A percentile compares a stretch with the other conserved stretches of the same genome.
These are phyloP conservation scores for Dissophora ornata DNA, from an alignment of 192 early-diverging fungal genomes.

Conservation along the genomic window DNA sequence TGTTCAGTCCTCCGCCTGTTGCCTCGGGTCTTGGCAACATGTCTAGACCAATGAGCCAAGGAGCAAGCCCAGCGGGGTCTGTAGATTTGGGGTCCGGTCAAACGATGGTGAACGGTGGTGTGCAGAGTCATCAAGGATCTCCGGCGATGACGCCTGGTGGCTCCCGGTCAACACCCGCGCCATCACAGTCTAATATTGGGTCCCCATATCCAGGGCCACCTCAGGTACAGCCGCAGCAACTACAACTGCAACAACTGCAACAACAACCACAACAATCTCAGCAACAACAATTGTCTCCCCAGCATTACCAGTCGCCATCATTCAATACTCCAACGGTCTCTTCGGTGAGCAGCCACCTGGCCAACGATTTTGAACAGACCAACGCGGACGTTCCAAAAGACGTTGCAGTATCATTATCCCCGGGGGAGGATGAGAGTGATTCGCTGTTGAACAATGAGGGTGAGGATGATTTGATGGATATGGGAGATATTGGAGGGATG, in stretches of 20 bases:
- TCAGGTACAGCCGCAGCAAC: background rate
- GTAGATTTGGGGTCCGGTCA: conserved; percentile 3
- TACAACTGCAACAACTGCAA: background rate
- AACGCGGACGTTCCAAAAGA: background rate
- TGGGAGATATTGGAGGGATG: conserved; percentile 12
- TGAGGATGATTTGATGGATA: conserved; percentile 30
- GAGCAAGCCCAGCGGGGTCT: conserved; percentile 3
- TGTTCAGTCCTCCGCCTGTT: conserved; percentile 25
- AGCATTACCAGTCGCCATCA: background rate
- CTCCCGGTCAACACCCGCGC: background rate
- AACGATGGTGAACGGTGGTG: background rate
- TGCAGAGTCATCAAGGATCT: conserved; percentile 13
- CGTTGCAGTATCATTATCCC: background rate
- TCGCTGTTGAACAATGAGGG: background rate
- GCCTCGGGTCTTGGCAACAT: background rate
- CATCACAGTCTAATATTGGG: background rate
- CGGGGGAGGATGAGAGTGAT: background rate
- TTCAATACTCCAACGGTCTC: background rate
- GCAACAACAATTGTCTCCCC: background rate
- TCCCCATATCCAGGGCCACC: conserved; percentile 1
- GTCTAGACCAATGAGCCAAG: conserved; percentile 4
- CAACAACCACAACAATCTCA: background rate
- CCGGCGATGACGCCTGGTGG: conserved; percentile 12
- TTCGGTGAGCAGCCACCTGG: background rate
- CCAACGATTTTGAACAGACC: background rate